Conservation (phyloP, 1,139 yeast species). For the Sugiyamaella novakii region DNA sequence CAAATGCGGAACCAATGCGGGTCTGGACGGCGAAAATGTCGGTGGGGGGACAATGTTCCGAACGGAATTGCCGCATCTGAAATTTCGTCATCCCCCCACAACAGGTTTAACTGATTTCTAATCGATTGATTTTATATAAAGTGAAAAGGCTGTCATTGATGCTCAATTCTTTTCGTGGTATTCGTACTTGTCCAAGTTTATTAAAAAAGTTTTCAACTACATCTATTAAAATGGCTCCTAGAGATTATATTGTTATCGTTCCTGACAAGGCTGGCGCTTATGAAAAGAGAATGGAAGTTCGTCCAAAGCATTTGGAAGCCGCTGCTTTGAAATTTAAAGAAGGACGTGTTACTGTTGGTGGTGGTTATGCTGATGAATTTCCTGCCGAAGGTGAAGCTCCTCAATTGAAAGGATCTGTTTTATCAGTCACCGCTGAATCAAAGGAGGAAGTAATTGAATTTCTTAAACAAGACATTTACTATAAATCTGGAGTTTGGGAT, state of each 20-base stretch:
- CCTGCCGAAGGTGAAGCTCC: constrained; percentile 49
- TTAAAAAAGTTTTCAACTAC: constrained; percentile 1
- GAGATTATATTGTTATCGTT: constrained; percentile 52
- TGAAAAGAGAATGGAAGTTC: constrained; percentile 49
- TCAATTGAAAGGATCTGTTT: constrained; percentile 69
- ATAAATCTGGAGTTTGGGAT: constrained; percentile 75
- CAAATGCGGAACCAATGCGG: too few relatives aligned
- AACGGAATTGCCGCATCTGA: too few relatives aligned
- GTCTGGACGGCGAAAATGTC: too few relatives aligned
- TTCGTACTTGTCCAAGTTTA: too few relatives aligned
- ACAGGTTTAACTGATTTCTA: too few relatives aligned
- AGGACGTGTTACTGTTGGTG: constrained; percentile 62
- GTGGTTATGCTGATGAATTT: constrained; percentile 42
- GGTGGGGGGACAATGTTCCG: too few relatives aligned
- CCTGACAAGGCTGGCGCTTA: constrained; percentile 69
- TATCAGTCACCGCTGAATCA: constrained; percentile 62
- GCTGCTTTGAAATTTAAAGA: constrained; percentile 54
- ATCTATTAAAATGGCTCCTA: constrained; percentile 16
- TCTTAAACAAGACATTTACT: constrained; percentile 64
- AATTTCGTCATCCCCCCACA: too few relatives aligned
- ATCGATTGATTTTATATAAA: too few relatives aligned
- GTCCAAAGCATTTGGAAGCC: constrained; percentile 61
- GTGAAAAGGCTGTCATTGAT: too few relatives aligned
- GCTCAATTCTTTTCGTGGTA: too few relatives aligned
- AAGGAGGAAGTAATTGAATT: constrained; percentile 65